Evolutionary conservation across 768 basidiomycete genomes (phyloP).

Genomic region (Ephemerocybe angulata): DNA sequence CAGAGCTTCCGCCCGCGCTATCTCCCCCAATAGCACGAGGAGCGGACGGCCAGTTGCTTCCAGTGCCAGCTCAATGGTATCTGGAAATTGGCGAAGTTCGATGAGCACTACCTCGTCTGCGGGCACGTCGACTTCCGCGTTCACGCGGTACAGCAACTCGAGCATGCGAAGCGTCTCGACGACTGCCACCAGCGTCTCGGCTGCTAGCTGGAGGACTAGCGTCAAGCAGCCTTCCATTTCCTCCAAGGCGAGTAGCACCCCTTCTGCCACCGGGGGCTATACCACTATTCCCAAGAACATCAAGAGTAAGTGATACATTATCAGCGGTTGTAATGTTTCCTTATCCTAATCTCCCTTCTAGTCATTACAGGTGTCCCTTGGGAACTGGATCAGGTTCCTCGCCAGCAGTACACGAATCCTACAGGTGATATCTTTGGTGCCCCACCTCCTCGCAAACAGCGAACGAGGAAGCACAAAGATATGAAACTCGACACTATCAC

Average conservation of each 20-base stretch:
- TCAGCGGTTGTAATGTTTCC: not conserved
- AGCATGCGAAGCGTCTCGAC: slow-evolving; percentile 74
- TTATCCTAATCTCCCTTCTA: slow-evolving; percentile 25
- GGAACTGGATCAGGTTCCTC: slow-evolving; percentile 67
- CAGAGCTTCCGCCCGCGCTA: slow-evolving; percentile 37
- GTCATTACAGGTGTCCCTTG: slow-evolving; percentile 78
- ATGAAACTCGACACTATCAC: slow-evolving; percentile 69
- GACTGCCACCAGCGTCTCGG: slow-evolving; percentile 75
- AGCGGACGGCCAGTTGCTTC: slow-evolving; percentile 51
- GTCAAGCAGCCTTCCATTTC: slow-evolving; percentile 29
- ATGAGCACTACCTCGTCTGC: slow-evolving; percentile 68
- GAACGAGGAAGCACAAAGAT: slow-evolving; percentile 67
- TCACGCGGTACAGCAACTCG: slow-evolving; percentile 77
- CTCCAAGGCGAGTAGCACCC: slow-evolving; percentile 19
- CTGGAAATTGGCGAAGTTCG: slow-evolving; percentile 77
- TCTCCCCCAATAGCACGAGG: slow-evolving; percentile 60
- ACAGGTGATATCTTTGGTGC: slow-evolving; percentile 59
- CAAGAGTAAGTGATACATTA: slow-evolving; percentile 59
- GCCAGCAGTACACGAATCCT: slow-evolving; percentile 58
- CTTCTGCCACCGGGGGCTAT: slow-evolving; percentile 27
- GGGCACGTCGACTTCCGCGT: slow-evolving; percentile 64
- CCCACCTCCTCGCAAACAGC: slow-evolving; percentile 53
- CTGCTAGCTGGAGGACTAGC: slow-evolving; percentile 67
- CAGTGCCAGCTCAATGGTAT: slow-evolving; percentile 59
- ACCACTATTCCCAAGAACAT: slow-evolving; percentile 60